Evolutionary conservation across 352 stramenopile species (phyloP).

Genomic region (Globisporangium rhizosaccharum): DNA sequence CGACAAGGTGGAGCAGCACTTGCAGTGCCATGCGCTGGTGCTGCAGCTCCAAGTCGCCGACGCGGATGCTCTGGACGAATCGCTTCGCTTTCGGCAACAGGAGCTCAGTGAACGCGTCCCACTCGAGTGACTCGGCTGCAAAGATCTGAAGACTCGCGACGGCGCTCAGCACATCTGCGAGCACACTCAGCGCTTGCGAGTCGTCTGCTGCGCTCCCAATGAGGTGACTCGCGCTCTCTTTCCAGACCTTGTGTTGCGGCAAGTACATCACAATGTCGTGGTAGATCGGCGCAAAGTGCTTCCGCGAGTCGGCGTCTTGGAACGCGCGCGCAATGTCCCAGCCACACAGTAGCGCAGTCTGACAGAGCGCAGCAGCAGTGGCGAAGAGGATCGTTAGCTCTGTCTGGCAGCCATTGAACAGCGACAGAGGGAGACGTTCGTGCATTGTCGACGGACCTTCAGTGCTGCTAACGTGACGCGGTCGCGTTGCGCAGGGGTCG

Average conservation of each 20-base stretch:
- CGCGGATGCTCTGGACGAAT: constrained; percentile 29
- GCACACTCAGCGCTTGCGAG: constrained; percentile 23
- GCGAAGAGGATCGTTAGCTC: background rate
- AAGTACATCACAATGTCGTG: constrained; percentile 46
- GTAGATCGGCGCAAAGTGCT: constrained; percentile 31
- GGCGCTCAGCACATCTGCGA: constrained; percentile 32
- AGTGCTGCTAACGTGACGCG: constrained; percentile 11
- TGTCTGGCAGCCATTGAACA: background rate
- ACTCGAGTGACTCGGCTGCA: constrained; percentile 24
- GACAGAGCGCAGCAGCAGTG: background rate
- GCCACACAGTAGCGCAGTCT: constrained; percentile 34
- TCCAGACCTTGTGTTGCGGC: constrained; percentile 34
- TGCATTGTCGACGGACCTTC: constrained; percentile 19
- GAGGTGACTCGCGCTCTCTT: constrained; percentile 18
- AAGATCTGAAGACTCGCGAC: constrained; percentile 35
- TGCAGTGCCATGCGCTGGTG: constrained; percentile 35
- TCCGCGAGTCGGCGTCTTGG: constrained; percentile 19
- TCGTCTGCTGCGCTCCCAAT: constrained; percentile 29
- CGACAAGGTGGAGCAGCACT: constrained; percentile 34
- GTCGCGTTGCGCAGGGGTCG: constrained; percentile 4
- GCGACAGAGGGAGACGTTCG: constrained; percentile 14
- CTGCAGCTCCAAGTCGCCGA: constrained; percentile 21
- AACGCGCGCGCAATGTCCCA: constrained; percentile 46
- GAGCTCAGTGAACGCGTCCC: constrained; percentile 42
- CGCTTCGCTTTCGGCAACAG: constrained; percentile 36